Percentiles rank a stretch among this genome's conserved stretches.
phyloP scores from a whole-genome alignment of 805 yeast species.

The Yamadazyma sp. region DNA sequence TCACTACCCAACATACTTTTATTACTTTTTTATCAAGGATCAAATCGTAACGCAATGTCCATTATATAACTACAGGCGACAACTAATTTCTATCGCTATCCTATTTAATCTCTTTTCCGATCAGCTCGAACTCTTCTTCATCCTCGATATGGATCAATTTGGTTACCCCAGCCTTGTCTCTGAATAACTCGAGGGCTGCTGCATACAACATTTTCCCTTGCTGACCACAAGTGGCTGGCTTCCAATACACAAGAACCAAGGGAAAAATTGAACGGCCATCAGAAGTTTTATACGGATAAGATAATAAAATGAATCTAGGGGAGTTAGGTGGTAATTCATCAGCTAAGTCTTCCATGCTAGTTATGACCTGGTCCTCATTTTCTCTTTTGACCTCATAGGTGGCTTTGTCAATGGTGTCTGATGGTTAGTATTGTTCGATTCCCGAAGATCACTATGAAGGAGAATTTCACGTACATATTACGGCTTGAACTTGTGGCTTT shows the following conservation, averaged over 20 bases:
- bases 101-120: conserved; percentile 34
- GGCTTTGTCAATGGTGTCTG: conserved; percentile 55
- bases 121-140: conserved; percentile 66
- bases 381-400: conserved; percentile 52
- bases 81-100: too few relatives aligned
- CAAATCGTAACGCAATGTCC: neutral
- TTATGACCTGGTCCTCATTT: conserved; percentile 46
- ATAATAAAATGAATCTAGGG: conserved; percentile 73
- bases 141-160: conserved; percentile 63
- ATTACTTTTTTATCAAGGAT: too few relatives aligned
- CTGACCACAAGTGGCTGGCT: conserved; percentile 84
- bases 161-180: conserved; percentile 77
- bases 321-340: conserved; percentile 81
- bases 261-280: conserved; percentile 80
- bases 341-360: conserved; percentile 57
- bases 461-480: conserved; percentile 46
- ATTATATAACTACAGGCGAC: neutral
- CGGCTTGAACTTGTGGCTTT: conserved; percentile 57
- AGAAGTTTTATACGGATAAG: conserved; percentile 65
- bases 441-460: conserved; percentile 5
- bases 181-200: conserved; percentile 79
- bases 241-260: conserved; percentile 78
- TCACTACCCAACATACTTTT: neutral
- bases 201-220: conserved; percentile 86
- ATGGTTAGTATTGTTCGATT: conserved; percentile 1